Evolutionary conservation across 441 rosid genomes (phyloP), one percentile per base, ranked within the genome.

Genomic region (Viola pubescens): DNA sequence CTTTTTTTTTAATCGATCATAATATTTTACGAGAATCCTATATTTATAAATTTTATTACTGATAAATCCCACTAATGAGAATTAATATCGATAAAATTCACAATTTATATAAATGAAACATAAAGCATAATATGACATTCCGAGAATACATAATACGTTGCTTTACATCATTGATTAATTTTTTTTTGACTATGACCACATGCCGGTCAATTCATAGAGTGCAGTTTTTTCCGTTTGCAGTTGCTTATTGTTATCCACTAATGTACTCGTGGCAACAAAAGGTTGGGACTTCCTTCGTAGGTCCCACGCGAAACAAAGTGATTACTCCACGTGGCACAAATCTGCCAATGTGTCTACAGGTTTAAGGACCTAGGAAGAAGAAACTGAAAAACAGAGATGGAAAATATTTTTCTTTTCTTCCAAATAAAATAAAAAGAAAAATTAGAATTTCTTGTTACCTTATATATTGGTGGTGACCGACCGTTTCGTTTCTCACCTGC

Each of bases 241-340:
- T 26, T 26, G 34, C 34, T 60, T 44, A 69, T 40, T 81, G 54
- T 72, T 71, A 75, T 74, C 80, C 77, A 60, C 55, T 56, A 9
- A 34, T 13, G 19, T 60, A 54, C 19, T 67, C 76, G 81, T 74
- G 83, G 81, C 80, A 64, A 68, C 64, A 49, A 64, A 58, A 52
- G 44, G n/a, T 65, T 78, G 75, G 78, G 2, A 56, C 5, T 0
- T 41, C 13, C 16, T 7, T 10, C 0, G 4, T 8, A 9, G 71
- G 60, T 9, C 73, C 77, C 69, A 62, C 64, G 3, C 19, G 6
- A 2, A 16, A 7, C 8, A 43, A 43, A 43, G 4, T 0, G 60
- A 48, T 56, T 43, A 1, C 9, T 61, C 56, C 73, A 72, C 78
- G 78, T 70, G 81, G 69, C 78, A 6, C 10, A 37, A 3, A 65